A percentile compares a stretch with the other conserved stretches of the same genome.
phyloP scores from a whole-genome alignment of 768 basidiomycete genomes.

The Boletus speciosus region DNA sequence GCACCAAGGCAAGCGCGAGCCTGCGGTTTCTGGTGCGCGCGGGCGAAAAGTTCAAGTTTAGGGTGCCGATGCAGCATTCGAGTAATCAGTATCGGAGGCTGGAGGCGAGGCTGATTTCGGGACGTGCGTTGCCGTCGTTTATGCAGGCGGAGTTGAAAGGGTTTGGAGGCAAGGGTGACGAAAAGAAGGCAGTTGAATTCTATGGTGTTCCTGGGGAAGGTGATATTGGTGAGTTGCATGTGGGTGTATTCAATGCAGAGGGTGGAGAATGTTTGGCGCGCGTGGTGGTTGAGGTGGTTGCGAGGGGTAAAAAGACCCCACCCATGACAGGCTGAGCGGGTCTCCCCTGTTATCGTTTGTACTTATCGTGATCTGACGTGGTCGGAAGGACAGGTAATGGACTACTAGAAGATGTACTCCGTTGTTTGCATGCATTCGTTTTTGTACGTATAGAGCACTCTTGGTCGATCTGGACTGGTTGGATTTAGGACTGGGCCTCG shows the following conservation, averaged over 20 bases:
- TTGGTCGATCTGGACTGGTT: not conserved
- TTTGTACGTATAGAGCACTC: constrained; percentile 16
- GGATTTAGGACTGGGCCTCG: not conserved
- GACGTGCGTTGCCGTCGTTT: constrained; percentile 53
- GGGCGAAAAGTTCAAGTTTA: constrained; percentile 59
- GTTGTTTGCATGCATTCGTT: constrained; percentile 20
- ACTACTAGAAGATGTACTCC: constrained; percentile 12
- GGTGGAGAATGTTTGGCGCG: constrained; percentile 51
- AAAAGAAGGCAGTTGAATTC: constrained; percentile 52
- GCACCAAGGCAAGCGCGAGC: constrained; percentile 22
- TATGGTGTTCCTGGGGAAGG: constrained; percentile 47
- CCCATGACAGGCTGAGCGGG: constrained; percentile 28
- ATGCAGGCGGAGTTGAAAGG: constrained; percentile 49
- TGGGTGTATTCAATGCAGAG: constrained; percentile 53
- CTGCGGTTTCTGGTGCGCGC: constrained; percentile 48
- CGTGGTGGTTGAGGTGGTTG: constrained; percentile 55
- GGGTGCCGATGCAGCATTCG: constrained; percentile 40
- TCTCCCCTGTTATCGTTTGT: constrained; percentile 15
- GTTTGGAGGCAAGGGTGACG: constrained; percentile 31
- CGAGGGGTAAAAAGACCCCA: constrained; percentile 27
- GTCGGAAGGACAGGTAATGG: not conserved
- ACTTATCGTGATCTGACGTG: constrained; percentile 7
- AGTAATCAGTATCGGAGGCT: constrained; percentile 35
- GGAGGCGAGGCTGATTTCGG: constrained; percentile 49
- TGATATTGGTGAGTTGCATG: constrained; percentile 52